These are phyloP conservation scores for Cystobasidium tubakii DNA, from an alignment of 768 basidiomycete genomes.

Conservation along the genomic window DNA sequence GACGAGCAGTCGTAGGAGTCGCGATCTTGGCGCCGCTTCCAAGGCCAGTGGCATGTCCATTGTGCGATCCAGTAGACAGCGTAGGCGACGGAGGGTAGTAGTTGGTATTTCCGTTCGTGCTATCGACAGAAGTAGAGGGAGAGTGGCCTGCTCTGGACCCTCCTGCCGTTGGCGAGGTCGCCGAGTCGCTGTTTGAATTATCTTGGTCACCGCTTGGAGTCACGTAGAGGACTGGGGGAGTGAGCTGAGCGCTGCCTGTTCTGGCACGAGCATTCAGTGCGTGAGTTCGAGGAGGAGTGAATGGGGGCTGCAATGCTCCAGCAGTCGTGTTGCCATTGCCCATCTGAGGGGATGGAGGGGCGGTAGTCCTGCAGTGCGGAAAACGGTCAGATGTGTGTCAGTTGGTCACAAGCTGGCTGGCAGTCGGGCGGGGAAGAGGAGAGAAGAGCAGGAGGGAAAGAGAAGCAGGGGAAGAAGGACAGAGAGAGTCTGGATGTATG, in stretches of 20 bases:
- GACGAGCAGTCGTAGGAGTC: background rate
- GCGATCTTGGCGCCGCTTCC: background rate
- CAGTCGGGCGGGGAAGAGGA: background rate
- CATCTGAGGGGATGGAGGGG: constrained; percentile 1
- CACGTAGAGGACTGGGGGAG: constrained; percentile 10
- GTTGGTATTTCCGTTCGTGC: background rate
- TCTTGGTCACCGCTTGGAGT: constrained; percentile 10
- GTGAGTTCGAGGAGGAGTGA: background rate
- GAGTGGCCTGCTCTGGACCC: background rate
- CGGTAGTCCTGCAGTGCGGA: background rate
- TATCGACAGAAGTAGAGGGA: background rate
- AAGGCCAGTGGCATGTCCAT: background rate
- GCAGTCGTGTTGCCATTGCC: background rate
- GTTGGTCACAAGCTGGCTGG: background rate
- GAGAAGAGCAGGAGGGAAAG: background rate
- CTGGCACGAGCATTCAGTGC: background rate
- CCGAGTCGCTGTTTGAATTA: background rate
- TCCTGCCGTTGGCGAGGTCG: background rate
- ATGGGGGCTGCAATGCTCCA: background rate
- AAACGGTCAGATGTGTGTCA: background rate
- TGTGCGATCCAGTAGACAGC: background rate
- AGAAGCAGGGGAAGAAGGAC: background rate
- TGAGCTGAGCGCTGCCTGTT: background rate
- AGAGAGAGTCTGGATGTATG: background rate
- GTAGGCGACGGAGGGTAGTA: constrained; percentile 12